Conservation (phyloP, 2,329 filamentous ascomycete genomes). For the Colletotrichum sp. region DNA sequence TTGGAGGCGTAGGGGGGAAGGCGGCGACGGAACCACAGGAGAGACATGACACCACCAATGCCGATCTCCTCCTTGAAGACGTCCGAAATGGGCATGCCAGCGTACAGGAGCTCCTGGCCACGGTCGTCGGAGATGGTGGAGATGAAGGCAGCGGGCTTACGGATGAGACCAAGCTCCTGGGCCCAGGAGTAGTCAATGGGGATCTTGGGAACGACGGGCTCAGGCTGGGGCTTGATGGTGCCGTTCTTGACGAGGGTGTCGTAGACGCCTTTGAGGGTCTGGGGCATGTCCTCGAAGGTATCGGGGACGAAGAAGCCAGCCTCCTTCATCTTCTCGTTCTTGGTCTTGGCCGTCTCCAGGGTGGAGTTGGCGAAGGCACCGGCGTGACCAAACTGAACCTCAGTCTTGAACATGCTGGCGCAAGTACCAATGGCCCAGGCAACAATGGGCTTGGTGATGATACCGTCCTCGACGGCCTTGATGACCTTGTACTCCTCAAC, state of each 20-base stretch:
- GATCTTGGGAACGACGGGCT: slow-evolving; percentile 97
- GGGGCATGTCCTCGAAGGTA: slow-evolving; percentile 95
- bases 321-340: slow-evolving; percentile 97
- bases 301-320: slow-evolving; percentile 94
- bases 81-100: slow-evolving; percentile 99
- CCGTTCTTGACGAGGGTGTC: slow-evolving; percentile 85
- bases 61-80: slow-evolving; percentile 99
- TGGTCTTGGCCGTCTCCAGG: slow-evolving; percentile 93
- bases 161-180: slow-evolving; percentile 98
- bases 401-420: slow-evolving; percentile 99
- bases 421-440: slow-evolving; percentile 99
- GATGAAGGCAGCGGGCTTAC: slow-evolving; percentile 99
- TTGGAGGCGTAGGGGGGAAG: slow-evolving; percentile 96
- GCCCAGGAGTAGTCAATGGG: slow-evolving; percentile 99
- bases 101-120: slow-evolving; percentile 98
- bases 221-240: slow-evolving; percentile 82
- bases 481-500: slow-evolving; percentile 99
- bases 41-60: slow-evolving; percentile 99
- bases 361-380: slow-evolving; percentile 99
- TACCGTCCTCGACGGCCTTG: slow-evolving; percentile 91
- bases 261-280: slow-evolving; percentile 80
- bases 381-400: slow-evolving; percentile 99
- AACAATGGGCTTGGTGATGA: slow-evolving; percentile 97
- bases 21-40: slow-evolving; percentile 98
- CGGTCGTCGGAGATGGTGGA: slow-evolving; percentile 99